Evolutionary conservation across 2,329 filamentous ascomycete species (phyloP), one percentile per base, ranked within the genome.

Genomic region (Aspergillus sp.): DNA sequence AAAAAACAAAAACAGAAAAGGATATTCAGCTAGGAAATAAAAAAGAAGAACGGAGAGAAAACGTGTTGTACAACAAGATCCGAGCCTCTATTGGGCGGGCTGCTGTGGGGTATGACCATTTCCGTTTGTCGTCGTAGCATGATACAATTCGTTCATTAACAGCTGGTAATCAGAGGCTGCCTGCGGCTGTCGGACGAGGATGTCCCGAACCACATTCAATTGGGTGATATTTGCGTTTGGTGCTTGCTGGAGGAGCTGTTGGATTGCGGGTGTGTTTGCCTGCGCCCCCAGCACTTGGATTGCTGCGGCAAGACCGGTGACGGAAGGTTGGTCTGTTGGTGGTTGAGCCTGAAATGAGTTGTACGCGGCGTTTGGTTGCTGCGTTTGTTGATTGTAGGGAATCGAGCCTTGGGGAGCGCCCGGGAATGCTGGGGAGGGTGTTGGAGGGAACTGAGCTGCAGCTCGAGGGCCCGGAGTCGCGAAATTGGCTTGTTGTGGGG

Each of bases 121-220:
- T 12, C 71, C 68, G 54, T 75, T 75, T 15, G 68, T 67, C 47
- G 57, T 62, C 5, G 71, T 73, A 33, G 66, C 70, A 55, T 74
- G 65, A 33, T 73, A 67, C 40, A 81, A 62, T 59, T 78, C 77
- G 20, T 70, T 66, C 67, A 75, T 79, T 56, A 81, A 64, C 27
- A 75, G 61, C 6, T 70, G 66, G 54, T 79, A 76, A 66, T 92
- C 86, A 2, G 86, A 82, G 20, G 85, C 80, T 0, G 90, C 85
- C 20, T 81, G 82, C 0, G 86, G 85, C 54, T 91, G 86, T 11
- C 82, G 79, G 50, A 86, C 82, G 22, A 91, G 80, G 13, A 93
- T 87, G 40, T 83, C 81, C 51, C 83, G 82, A 61, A 97, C 84
- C 27, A 95, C 85, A 55, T 84, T 80, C 83, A 95, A 88, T 69